Base-by-base conservation (phyloP, 202 grass and related monocot species). In the Cymbopogon flexuosus region DNA sequence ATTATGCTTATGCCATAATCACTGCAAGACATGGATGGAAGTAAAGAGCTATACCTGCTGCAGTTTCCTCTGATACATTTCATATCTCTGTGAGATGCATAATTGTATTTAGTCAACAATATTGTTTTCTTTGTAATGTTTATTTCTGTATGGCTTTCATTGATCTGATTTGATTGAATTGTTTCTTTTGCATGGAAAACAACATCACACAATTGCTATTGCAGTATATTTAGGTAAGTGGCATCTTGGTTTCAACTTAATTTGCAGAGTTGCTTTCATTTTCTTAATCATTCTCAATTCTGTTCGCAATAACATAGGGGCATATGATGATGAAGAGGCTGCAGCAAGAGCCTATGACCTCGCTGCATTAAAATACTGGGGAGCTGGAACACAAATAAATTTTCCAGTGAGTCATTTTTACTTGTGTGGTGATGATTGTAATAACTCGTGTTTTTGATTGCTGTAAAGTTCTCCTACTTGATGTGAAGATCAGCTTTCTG, bases 331-430 rank as follows among this genome's bases (percentile, higher is more conserved):
- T 62, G 96, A 99, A 73, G 96, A 99, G 77, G 96, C 96, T 95
- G 96, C 96, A n/a, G 96, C 96, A 79, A 99, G 96, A 84, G 96
- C 96, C 63, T 99, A 99, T 83, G 96, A 99, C 81, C 96, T 99
- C 62, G 96, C 96, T 78, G 96, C 96, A 79, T 77, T 99, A 72
- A 99, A 96, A 87, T 99, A 99, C 46, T 99, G 96, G 96, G 96
- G 96, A 64, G 92, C 92, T 81, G 96, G 92, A 77, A 99, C 96
- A 49, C 96, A 93, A 21, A 99, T 99, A 75, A 99, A 99, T 85
- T 99, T 99, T 85, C 96, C 92, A 15, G 96, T 95, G 84, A 99
- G 90, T 78, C 35, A 21, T 84, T 31, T 49, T 68, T 39, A 21
- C 75, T 41, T 71, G 16, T 47, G 36, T 82, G 21, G 16, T 89